Evolutionary conservation across 352 stramenopile genomes (phyloP), one percentile per base, ranked within the genome.

Genomic region (Peronospora farinosa): DNA sequence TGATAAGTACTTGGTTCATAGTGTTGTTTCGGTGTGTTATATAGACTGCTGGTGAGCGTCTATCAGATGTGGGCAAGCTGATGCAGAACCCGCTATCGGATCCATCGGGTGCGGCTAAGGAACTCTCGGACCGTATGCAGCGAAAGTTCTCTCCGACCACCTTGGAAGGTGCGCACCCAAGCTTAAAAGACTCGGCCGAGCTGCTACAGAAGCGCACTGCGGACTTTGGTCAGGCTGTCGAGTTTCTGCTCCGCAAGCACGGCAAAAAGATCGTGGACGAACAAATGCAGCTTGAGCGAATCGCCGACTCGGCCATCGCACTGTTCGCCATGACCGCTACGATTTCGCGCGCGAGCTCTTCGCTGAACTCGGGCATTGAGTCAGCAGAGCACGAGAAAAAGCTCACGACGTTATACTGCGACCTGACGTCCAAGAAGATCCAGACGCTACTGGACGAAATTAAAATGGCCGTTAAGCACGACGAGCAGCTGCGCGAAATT

Each of bases 231-330:
- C 80, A 91, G 16, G 72, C 74, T 9, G 69, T 91, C 30, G 78
- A 92, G 53, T 71, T 69, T 17, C 55, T 95, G 39, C 68, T 95
- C 28, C 78, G 80, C 47, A 86, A 90, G 59, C 80, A 95, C 65
- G 81, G 79, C 54, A 95, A 95, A 69, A 88, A 88, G 61, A 77
- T 95, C 31, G 69, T 93, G 27, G 69, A 93, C 48, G 74, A 93
- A 65, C 82, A 95, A 72, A 74, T 95, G 67, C 74, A 92, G 61
- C 58, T 93, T 30, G 78, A 88, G 65, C 74, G 84, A 30, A 80
- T 93, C n/a, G 84, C 84, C 9, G 82, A 93, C 60, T 82, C 79
- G 47, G 71, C 81, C 37, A 95, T 93, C 38, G 63, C 77, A 12
- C 57, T 95, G 36, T 92, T 83, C 60, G 80, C 82, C 40, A 91